Conservation (phyloP, 495 filamentous ascomycete species). For the Neurospora sp. region DNA sequence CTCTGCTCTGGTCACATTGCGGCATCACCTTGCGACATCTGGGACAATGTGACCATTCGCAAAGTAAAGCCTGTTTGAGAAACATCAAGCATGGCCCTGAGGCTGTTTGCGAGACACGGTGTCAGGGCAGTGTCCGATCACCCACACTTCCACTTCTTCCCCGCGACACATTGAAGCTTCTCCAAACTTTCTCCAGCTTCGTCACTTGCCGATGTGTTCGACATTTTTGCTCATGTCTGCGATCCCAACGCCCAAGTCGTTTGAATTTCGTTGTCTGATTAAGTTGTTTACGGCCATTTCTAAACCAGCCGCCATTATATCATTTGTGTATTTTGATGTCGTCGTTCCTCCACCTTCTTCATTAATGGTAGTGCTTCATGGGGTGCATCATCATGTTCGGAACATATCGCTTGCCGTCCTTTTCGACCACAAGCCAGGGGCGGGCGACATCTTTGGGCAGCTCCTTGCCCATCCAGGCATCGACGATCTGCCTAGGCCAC, state of each 20-base stretch:
- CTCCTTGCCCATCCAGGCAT: conserved; percentile 15
- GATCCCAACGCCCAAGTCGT: background rate
- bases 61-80: background rate
- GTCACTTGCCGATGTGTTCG: background rate
- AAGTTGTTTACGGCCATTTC: background rate
- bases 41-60: background rate
- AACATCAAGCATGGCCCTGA: background rate
- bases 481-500: conserved; percentile 15
- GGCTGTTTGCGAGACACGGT: background rate
- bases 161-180: too few relatives aligned
- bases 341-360: background rate
- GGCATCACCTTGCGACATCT: background rate
- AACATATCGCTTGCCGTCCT: conserved; percentile 16
- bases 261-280: background rate
- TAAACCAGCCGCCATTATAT: background rate
- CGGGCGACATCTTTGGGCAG: background rate
- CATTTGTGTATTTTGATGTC: background rate
- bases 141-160: too few relatives aligned
- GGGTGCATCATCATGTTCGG: conserved; percentile 26
- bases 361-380: conserved; percentile 15
- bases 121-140: too few relatives aligned
- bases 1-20: background rate
- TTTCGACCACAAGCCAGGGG: conserved; percentile 16
- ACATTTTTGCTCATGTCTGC: background rate
- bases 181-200: too few relatives aligned